Percentiles rank a stretch among this genome's conserved stretches.
phyloP scores from a whole-genome alignment of 2,329 filamentous ascomycete species.

The Fusarium metavorans region DNA sequence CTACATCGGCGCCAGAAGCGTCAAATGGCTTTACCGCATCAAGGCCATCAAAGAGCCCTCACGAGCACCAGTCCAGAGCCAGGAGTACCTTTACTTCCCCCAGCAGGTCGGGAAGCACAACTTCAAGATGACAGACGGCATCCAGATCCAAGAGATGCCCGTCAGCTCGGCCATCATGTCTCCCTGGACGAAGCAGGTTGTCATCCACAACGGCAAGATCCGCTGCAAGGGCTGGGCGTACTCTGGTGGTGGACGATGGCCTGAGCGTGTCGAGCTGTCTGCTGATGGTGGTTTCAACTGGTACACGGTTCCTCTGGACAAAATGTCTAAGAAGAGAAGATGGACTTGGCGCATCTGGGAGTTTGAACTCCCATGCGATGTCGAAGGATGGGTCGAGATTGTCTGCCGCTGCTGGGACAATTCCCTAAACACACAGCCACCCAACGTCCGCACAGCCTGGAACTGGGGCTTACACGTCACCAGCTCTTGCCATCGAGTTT shows the following conservation, averaged over 20 bases:
- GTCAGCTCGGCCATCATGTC: constrained; percentile 76
- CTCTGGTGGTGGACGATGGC: constrained; percentile 69
- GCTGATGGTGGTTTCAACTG: constrained; percentile 73
- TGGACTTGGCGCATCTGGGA: constrained; percentile 76
- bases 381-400: constrained; percentile 71
- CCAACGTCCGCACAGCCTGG: constrained; percentile 66
- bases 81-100: constrained; percentile 77
- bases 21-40: constrained; percentile 73
- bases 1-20: constrained; percentile 74
- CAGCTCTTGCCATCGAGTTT: constrained; percentile 69
- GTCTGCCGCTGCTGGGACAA: constrained; percentile 73
- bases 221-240: constrained; percentile 69
- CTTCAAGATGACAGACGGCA: constrained; percentile 67
- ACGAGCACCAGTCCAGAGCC: constrained; percentile 71
- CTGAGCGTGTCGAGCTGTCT: constrained; percentile 73
- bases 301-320: constrained; percentile 72
- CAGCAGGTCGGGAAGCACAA: constrained; percentile 78
- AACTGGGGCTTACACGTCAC: constrained; percentile 78
- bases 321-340: constrained; percentile 71
- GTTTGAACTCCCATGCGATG: constrained; percentile 70
- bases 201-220: constrained; percentile 71
- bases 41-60: constrained; percentile 69
- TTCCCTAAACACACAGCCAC: constrained; percentile 69
- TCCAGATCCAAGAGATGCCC: constrained; percentile 79
- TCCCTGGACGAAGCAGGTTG: constrained; percentile 69